phyloP scores from a whole-genome alignment of 108 stramenopile genomes.

The Nitzschia putrida region DNA sequence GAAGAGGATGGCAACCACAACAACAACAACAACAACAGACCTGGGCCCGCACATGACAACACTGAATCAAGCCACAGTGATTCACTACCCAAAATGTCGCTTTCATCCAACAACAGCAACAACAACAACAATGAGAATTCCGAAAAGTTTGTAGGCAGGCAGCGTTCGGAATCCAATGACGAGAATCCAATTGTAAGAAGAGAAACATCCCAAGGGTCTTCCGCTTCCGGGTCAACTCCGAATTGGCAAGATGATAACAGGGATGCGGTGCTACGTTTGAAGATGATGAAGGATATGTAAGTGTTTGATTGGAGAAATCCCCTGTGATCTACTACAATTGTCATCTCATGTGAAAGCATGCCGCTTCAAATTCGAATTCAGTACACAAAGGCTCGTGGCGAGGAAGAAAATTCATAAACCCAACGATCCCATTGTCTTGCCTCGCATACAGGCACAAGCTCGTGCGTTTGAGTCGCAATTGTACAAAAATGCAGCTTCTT shows the following conservation, averaged over 20 bases:
- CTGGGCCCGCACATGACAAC: too few species aligned
- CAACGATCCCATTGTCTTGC: slow-evolving; percentile 21
- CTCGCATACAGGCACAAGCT: slow-evolving; percentile 36
- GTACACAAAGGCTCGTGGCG: not conserved
- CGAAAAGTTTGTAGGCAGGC: too few species aligned
- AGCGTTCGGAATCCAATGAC: too few species aligned
- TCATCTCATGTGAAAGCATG: too few species aligned
- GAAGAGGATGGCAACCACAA: not conserved
- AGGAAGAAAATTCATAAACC: slow-evolving; percentile 25
- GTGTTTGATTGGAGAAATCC: not conserved
- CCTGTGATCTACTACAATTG: not conserved
- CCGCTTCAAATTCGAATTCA: too few species aligned
- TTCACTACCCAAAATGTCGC: too few species aligned
- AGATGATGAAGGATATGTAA: slow-evolving; percentile 43
- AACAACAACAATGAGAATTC: too few species aligned
- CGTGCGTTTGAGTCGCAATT: slow-evolving; percentile 37
- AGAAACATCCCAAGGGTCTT: too few species aligned
- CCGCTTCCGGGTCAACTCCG: too few species aligned
- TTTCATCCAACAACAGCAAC: too few species aligned
- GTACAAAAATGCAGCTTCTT: slow-evolving; percentile 33
- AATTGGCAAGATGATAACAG: slow-evolving; percentile 31
- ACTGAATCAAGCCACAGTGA: too few species aligned
- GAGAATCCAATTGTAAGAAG: too few species aligned
- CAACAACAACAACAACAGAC: not conserved
- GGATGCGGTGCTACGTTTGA: slow-evolving; percentile 24